A percentile compares a stretch with the other conserved stretches of the same genome.
Evolutionary conservation across 495 filamentous ascomycete species (phyloP).

Genomic region (Stereocaulon alpinum): DNA sequence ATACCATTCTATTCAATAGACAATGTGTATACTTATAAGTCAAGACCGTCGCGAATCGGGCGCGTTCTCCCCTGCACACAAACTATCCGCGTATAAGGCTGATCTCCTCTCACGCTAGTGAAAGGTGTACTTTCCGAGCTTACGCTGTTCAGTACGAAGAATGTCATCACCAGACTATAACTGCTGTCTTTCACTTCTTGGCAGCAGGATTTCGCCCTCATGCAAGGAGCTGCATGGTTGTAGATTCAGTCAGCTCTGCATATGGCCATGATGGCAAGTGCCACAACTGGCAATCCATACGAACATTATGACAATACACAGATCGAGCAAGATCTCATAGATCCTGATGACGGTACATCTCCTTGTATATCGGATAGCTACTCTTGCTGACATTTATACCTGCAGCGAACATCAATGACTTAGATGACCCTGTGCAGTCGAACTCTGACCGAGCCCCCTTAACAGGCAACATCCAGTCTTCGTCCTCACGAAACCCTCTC

Average conservation of each 20-base stretch:
- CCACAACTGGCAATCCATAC: constrained; percentile 30
- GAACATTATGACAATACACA: constrained; percentile 59
- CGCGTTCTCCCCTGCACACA: too few relatives aligned
- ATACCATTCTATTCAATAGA: too few relatives aligned
- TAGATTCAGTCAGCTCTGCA: background rate
- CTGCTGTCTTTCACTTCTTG: background rate
- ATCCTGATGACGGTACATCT: constrained; percentile 79
- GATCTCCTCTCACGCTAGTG: background rate
- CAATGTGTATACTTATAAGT: too few relatives aligned
- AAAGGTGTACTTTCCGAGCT: background rate
- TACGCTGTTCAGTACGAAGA: too few relatives aligned
- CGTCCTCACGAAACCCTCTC: constrained; percentile 34
- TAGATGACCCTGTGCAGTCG: constrained; percentile 75
- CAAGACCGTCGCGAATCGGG: too few relatives aligned
- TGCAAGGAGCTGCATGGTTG: background rate
- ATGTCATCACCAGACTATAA: background rate
- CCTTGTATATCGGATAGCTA: background rate
- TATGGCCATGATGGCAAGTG: constrained; percentile 36
- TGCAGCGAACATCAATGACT: constrained; percentile 55
- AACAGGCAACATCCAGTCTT: constrained; percentile 65
- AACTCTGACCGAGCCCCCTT: constrained; percentile 64
- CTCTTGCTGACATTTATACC: background rate
- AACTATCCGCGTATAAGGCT: too few relatives aligned
- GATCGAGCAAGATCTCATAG: constrained; percentile 82
- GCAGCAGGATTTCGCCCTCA: background rate